Evolutionary conservation across 176 grass and related monocot species (phyloP).

Genomic region (Cenchrus americanus): DNA sequence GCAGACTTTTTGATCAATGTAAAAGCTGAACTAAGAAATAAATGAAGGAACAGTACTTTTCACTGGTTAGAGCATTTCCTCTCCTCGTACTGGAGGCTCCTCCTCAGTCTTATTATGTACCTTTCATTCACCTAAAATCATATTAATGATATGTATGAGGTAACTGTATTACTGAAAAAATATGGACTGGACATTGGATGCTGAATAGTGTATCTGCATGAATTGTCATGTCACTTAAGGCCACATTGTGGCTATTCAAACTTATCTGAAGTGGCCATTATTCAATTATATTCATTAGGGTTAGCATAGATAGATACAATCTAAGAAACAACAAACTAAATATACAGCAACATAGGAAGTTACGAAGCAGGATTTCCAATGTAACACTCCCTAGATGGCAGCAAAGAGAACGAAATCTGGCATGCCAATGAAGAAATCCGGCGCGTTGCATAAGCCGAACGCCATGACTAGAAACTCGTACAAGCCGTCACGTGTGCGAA

Average conservation of each 20-base stretch:
- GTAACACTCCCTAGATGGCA: not conserved
- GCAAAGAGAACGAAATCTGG: not conserved
- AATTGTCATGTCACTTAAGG: not conserved
- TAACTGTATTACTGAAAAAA: not conserved
- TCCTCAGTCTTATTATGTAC: conserved; percentile 69
- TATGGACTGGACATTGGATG: not conserved
- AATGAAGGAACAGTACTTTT: conserved; percentile 59
- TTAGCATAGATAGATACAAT: not conserved
- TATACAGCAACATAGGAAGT: not conserved
- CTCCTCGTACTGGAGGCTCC: conserved; percentile 75
- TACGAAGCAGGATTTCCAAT: not conserved
- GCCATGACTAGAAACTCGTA: too few species aligned
- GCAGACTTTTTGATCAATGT: not conserved
- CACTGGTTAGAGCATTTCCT: conserved; percentile 75
- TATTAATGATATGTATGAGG: conserved; percentile 18
- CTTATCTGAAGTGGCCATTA: not conserved
- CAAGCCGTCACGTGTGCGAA: too few species aligned
- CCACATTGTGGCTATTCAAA: not conserved
- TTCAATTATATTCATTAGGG: not conserved
- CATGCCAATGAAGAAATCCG: not conserved
- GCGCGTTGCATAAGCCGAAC: too few species aligned
- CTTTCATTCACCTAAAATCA: conserved; percentile 72
- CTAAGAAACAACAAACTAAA: not conserved
- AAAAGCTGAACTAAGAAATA: conserved; percentile 7
- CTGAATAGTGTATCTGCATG: not conserved